Conservation (phyloP, 306 rosid species). For the Luffa aegyptiaca region DNA sequence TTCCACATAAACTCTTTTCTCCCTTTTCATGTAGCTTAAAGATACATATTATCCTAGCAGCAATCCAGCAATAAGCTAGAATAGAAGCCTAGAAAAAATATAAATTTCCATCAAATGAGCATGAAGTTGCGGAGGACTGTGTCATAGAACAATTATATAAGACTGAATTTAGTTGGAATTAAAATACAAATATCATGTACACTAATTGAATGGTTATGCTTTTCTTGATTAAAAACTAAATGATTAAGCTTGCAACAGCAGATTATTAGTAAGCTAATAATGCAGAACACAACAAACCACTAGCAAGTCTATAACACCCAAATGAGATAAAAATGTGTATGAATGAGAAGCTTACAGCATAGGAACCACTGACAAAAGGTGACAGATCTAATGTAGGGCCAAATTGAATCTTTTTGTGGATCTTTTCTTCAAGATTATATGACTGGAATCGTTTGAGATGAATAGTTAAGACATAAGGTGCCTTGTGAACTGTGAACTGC, state of each 20-base stretch:
- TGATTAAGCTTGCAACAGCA: not conserved
- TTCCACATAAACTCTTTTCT: not conserved
- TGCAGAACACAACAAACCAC: not conserved
- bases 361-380: conserved; percentile 81
- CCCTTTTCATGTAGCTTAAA: not conserved
- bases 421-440: conserved; percentile 64
- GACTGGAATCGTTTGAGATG: conserved; percentile 86
- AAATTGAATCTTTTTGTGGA: conserved; percentile 71
- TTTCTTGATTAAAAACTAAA: not conserved
- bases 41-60: not conserved
- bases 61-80: not conserved
- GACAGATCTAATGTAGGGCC: conserved; percentile 56
- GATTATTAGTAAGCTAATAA: not conserved
- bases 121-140: not conserved
- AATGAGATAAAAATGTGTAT: not conserved
- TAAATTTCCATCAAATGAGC: not conserved
- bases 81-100: not conserved
- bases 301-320: not conserved
- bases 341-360: conserved; percentile 34
- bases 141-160: not conserved
- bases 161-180: not conserved
- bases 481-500: conserved; percentile 81
- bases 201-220: not conserved
- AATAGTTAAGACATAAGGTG: conserved; percentile 77
- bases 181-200: not conserved